Percentiles rank a stretch among this genome's conserved stretches.
These are phyloP conservation scores for Botrytis squamosa DNA, from an alignment of 2,329 filamentous ascomycete genomes.

Conservation along the genomic window DNA sequence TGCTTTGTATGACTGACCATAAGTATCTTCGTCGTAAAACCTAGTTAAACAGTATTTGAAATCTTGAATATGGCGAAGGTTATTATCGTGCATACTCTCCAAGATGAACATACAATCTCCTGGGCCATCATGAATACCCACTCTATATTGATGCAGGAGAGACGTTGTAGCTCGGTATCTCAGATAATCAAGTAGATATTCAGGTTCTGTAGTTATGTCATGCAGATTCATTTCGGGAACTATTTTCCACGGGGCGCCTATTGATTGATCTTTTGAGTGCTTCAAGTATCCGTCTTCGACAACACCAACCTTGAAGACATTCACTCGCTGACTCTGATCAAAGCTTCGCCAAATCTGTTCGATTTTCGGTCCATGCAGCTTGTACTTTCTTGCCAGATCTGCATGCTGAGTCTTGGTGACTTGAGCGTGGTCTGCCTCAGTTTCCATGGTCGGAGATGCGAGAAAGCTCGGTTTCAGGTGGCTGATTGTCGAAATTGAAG, in stretches of 20 bases:
- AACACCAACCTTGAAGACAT: conserved; percentile 41
- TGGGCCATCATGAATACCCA: conserved; percentile 36
- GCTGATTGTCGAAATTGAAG: not conserved
- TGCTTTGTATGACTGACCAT: conserved; percentile 42
- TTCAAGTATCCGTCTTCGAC: conserved; percentile 41
- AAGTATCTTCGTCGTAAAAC: conserved; percentile 41
- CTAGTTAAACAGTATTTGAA: conserved; percentile 41
- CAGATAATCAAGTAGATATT: conserved; percentile 43
- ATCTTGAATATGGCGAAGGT: conserved; percentile 37
- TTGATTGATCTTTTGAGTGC: conserved; percentile 39
- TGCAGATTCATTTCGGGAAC: conserved; percentile 47
- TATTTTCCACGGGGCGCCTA: conserved; percentile 44
- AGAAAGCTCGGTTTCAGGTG: not conserved
- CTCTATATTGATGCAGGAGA: conserved; percentile 40
- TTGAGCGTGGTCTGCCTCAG: not conserved
- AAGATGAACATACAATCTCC: conserved; percentile 43
- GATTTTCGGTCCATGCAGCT: conserved; percentile 40
- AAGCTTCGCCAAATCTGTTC: conserved; percentile 45
- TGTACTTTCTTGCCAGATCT: conserved; percentile 45
- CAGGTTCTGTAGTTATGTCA: conserved; percentile 42
- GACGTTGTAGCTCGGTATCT: conserved; percentile 42
- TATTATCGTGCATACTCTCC: conserved; percentile 39
- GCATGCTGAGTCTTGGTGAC: conserved; percentile 39
- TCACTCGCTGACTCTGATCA: conserved; percentile 38
- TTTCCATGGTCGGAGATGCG: not conserved